Percentiles rank a stretch among this genome's conserved stretches.
Conservation (phyloP, 192 early-diverging fungal genomes). For the Backusella australiensis region DNA sequence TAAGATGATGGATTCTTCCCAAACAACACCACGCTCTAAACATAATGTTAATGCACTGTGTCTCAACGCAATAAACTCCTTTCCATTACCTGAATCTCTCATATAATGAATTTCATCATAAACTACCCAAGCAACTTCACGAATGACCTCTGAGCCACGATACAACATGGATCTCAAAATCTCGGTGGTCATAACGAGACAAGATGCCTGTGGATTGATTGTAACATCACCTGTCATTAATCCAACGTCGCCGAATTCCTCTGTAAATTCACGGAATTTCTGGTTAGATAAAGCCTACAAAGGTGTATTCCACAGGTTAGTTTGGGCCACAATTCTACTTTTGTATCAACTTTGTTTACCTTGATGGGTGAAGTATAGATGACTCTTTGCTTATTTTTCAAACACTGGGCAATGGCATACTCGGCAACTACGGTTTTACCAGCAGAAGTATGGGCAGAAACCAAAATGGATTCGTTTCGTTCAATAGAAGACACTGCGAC, state of each 20-base stretch:
- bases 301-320: not conserved
- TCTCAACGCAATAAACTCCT: not conserved
- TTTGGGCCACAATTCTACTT: not conserved
- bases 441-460: slow-evolving; percentile 94
- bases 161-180: slow-evolving; percentile 98
- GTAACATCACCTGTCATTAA: slow-evolving; percentile 99
- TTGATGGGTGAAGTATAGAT: slow-evolving; percentile 99
- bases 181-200: slow-evolving; percentile 98
- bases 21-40: slow-evolving; percentile 93
- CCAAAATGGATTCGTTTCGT: slow-evolving; percentile 90
- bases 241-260: slow-evolving; percentile 97
- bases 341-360: slow-evolving; percentile 32
- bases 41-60: not conserved
- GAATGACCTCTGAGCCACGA: slow-evolving; percentile 91
- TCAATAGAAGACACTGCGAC: slow-evolving; percentile 88
- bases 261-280: slow-evolving; percentile 94
- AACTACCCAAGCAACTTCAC: slow-evolving; percentile 97
- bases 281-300: slow-evolving; percentile 90
- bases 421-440: slow-evolving; percentile 99
- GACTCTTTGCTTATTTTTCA: slow-evolving; percentile 88
- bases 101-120: slow-evolving; percentile 99
- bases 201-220: slow-evolving; percentile 90
- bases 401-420: slow-evolving; percentile 91
- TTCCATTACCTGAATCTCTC: slow-evolving; percentile 74
- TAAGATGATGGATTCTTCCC: slow-evolving; percentile 98